Percentiles rank a stretch among this genome's conserved stretches.
These are phyloP conservation scores for Diaporthe sp. DNA, from an alignment of 2,329 filamentous ascomycete genomes.

Conservation along the genomic window DNA sequence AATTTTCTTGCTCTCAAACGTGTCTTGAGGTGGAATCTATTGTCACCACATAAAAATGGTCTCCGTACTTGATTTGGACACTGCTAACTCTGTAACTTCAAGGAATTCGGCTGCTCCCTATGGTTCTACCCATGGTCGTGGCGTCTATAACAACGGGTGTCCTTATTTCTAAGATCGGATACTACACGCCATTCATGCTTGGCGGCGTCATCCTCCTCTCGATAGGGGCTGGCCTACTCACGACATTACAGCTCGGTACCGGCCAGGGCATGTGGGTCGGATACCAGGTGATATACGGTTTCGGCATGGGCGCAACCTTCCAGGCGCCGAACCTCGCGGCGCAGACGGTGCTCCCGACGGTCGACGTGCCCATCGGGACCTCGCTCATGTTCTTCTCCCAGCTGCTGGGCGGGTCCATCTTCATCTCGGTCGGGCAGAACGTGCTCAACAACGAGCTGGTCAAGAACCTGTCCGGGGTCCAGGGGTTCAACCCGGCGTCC, in stretches of 20 bases:
- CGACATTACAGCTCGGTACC: constrained; percentile 54
- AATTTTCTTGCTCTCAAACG: too few relatives aligned
- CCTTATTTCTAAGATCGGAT: constrained; percentile 54
- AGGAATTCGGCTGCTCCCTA: constrained; percentile 56
- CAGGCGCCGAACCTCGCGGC: constrained; percentile 61
- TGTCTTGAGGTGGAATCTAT: neutral
- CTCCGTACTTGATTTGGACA: neutral
- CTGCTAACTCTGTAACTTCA: neutral
- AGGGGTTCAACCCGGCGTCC: constrained; percentile 42
- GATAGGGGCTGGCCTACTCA: constrained; percentile 57
- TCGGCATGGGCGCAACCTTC: constrained; percentile 57
- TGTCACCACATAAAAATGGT: neutral
- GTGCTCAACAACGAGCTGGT: constrained; percentile 57
- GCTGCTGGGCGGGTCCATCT: constrained; percentile 59
- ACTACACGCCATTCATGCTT: constrained; percentile 60
- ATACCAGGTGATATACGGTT: constrained; percentile 59
- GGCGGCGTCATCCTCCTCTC: constrained; percentile 52
- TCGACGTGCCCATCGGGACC: constrained; percentile 57
- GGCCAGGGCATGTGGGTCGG: constrained; percentile 50
- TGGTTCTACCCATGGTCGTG: constrained; percentile 56
- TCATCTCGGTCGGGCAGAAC: constrained; percentile 59
- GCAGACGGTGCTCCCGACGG: constrained; percentile 57
- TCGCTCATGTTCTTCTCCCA: constrained; percentile 60
- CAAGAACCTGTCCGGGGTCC: constrained; percentile 47
- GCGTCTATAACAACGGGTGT: constrained; percentile 55